Percentiles rank a stretch among this genome's conserved stretches.
phyloP scores from a whole-genome alignment of 257 asterid species.

The Perilla frutescens region DNA sequence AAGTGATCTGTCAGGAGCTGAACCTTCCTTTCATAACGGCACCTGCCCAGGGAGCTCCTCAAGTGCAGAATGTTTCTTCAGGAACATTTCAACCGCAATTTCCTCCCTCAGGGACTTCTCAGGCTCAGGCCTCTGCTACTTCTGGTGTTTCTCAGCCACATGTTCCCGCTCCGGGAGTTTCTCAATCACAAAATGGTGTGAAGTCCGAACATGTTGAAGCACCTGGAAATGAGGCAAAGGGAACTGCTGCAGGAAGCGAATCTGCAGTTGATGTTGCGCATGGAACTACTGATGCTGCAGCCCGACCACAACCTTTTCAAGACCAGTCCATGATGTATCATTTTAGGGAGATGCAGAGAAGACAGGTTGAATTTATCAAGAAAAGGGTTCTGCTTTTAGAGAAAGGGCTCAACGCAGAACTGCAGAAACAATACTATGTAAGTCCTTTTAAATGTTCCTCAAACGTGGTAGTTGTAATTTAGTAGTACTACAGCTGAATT shows the following conservation, averaged over 20 bases:
- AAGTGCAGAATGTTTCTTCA: conserved; percentile 44
- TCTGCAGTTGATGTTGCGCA: conserved; percentile 56
- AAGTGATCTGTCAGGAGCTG: conserved; percentile 87
- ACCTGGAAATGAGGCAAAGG: conserved; percentile 55
- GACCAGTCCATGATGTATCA: conserved; percentile 64
- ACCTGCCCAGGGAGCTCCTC: conserved; percentile 69
- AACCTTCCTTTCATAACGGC: conserved; percentile 65
- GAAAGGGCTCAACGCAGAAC: conserved; percentile 79
- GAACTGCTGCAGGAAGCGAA: conserved; percentile 46
- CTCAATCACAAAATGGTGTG: conserved; percentile 52
- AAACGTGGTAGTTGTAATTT: conserved; percentile 14
- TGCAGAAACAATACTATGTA: conserved; percentile 67
- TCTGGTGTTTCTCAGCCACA: conserved; percentile 53
- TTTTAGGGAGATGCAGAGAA: conserved; percentile 92
- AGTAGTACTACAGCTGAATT: neutral
- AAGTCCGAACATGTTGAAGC: conserved; percentile 50
- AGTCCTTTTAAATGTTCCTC: conserved; percentile 47
- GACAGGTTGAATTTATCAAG: conserved; percentile 88
- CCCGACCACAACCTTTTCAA: conserved; percentile 60
- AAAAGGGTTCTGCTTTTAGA: conserved; percentile 92
- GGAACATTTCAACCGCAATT: conserved; percentile 55
- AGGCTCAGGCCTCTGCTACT: conserved; percentile 46
- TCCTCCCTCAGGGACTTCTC: conserved; percentile 45
- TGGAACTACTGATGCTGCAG: conserved; percentile 63
- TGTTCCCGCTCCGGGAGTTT: conserved; percentile 45